Percentiles rank a stretch among this genome's conserved stretches.
Evolutionary conservation across 2,329 filamentous ascomycete genomes (phyloP).

Genomic region (Boeremia lycopersici): DNA sequence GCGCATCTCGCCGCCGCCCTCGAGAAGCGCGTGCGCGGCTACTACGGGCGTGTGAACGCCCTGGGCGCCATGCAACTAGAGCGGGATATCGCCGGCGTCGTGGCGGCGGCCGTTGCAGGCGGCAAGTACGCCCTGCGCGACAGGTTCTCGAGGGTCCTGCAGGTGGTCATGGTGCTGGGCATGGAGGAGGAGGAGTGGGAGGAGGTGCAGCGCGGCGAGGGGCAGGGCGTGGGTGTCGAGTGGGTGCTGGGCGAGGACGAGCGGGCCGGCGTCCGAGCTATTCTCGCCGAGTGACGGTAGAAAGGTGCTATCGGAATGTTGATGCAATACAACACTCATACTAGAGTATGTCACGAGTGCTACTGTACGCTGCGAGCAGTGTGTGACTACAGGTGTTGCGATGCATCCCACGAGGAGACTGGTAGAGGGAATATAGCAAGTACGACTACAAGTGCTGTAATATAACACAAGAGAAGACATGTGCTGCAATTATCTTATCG

Average conservation of each 20-base stretch:
- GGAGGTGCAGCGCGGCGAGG: constrained; percentile 63
- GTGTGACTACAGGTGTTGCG: too few species aligned
- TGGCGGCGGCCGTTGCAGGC: constrained; percentile 67
- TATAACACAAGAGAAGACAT: too few species aligned
- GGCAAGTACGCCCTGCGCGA: constrained; percentile 79
- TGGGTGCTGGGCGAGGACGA: constrained; percentile 78
- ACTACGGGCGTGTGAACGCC: constrained; percentile 78
- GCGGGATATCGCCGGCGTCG: constrained; percentile 79
- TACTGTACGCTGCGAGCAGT: too few species aligned
- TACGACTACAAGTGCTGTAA: too few species aligned
- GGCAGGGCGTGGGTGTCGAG: constrained; percentile 62
- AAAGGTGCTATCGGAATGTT: too few species aligned
- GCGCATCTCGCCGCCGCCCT: constrained; percentile 77
- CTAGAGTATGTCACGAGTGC: too few species aligned
- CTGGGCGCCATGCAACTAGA: constrained; percentile 84
- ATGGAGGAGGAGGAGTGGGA: constrained; percentile 98
- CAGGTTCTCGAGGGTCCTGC: constrained; percentile 73
- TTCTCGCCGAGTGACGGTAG: constrained; percentile 64
- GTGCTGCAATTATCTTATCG: too few species aligned
- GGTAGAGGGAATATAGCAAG: too few species aligned
- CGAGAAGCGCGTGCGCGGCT: constrained; percentile 85
- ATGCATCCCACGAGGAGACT: too few species aligned
- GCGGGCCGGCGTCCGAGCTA: constrained; percentile 70
- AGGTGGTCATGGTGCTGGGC: constrained; percentile 85
- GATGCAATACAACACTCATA: too few species aligned